These are phyloP conservation scores for Aspergillus japonicus DNA, from an alignment of 2,329 filamentous ascomycete species.

Conservation along the genomic window DNA sequence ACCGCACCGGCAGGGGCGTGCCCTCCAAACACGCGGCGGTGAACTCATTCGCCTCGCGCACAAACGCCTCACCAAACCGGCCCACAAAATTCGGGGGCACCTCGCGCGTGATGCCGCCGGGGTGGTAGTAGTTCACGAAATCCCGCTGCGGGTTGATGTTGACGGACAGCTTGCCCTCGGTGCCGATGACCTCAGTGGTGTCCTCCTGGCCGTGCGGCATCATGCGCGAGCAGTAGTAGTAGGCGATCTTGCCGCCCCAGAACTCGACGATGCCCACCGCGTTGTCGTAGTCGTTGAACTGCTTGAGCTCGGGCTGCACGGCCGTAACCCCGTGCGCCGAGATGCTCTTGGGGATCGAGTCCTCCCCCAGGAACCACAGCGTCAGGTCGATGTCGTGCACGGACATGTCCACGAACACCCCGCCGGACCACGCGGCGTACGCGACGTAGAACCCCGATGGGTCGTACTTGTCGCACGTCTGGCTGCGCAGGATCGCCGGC, in stretches of 20 bases:
- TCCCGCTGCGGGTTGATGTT: conserved; percentile 59
- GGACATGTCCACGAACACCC: conserved; percentile 68
- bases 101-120: conserved; percentile 56
- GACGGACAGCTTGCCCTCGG: conserved; percentile 61
- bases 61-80: conserved; percentile 62
- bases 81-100: conserved; percentile 64
- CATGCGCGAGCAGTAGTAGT: conserved; percentile 63
- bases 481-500: conserved; percentile 59
- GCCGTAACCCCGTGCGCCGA: conserved; percentile 58
- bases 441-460: conserved; percentile 65
- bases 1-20: conserved; percentile 55
- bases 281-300: conserved; percentile 61
- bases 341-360: conserved; percentile 55
- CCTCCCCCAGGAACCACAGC: conserved; percentile 61
- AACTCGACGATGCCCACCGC: conserved; percentile 65
- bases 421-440: conserved; percentile 63
- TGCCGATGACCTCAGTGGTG: conserved; percentile 65
- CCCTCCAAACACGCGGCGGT: conserved; percentile 59
- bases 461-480: conserved; percentile 66
- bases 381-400: conserved; percentile 68
- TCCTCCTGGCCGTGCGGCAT: conserved; percentile 67
- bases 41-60: conserved; percentile 64
- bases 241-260: conserved; percentile 60
- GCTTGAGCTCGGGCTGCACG: conserved; percentile 55
- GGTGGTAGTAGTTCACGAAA: conserved; percentile 56